phyloP scores from a whole-genome alignment of 345 rosid species.

The Gossypium mustelinum region DNA sequence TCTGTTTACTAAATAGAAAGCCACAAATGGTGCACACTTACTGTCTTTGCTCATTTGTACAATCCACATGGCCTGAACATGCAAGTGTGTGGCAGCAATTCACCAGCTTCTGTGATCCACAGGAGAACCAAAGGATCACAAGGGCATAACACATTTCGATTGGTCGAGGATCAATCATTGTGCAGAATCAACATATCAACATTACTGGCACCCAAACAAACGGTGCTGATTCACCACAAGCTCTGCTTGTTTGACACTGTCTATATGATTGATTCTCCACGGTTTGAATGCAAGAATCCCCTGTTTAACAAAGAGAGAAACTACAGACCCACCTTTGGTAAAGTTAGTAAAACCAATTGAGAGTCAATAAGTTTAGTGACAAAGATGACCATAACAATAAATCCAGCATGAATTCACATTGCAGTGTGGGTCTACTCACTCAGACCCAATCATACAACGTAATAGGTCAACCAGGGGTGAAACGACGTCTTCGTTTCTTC shows the following conservation, averaged over 20 bases:
- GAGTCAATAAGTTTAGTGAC: constrained; percentile 11
- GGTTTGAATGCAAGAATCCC: constrained; percentile 13
- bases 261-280: constrained; percentile 22
- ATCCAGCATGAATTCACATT: constrained; percentile 15
- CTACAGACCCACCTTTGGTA: constrained; percentile 16
- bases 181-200: constrained; percentile 10
- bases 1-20: neutral
- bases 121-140: neutral
- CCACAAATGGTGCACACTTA: neutral
- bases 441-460: constrained; percentile 20
- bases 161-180: neutral
- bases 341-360: constrained; percentile 12
- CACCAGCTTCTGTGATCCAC: constrained; percentile 12
- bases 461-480: constrained; percentile 25
- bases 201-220: neutral
- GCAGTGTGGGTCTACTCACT: constrained; percentile 10
- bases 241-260: constrained; percentile 25
- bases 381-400: constrained; percentile 11
- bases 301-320: constrained; percentile 6
- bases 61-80: constrained; percentile 12
- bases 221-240: constrained; percentile 10
- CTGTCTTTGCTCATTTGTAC: neutral
- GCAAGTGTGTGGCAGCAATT: constrained; percentile 20
- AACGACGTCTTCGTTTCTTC: constrained; percentile 25
- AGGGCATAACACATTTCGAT: neutral